Percentiles rank a stretch among this genome's conserved stretches.
Conservation (phyloP, 75 land plant species). For the Cunninghamia lanceolata region DNA sequence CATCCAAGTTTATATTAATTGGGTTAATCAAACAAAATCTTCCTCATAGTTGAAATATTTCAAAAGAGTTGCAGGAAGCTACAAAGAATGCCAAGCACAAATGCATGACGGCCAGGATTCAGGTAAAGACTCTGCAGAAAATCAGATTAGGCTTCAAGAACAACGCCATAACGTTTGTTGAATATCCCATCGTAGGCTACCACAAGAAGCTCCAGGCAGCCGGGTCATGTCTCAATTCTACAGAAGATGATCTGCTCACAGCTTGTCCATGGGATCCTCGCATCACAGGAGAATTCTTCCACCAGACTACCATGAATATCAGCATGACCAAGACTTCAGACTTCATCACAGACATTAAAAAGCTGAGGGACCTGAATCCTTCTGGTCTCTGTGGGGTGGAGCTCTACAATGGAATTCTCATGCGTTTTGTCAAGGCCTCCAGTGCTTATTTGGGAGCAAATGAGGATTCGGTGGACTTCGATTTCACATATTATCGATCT, state of each 20-base stretch:
- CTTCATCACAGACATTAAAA: slow-evolving; percentile 67
- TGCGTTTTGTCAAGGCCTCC: slow-evolving; percentile 63
- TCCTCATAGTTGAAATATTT: not conserved
- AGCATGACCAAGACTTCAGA: slow-evolving; percentile 25
- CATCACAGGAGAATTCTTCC: slow-evolving; percentile 48
- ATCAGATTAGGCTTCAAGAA: slow-evolving; percentile 48
- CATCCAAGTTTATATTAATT: too few species aligned
- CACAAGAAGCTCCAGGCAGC: slow-evolving; percentile 52
- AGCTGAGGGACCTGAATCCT: slow-evolving; percentile 39
- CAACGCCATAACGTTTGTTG: slow-evolving; percentile 34
- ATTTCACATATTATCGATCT: slow-evolving; percentile 63
- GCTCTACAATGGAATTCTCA: slow-evolving; percentile 64
- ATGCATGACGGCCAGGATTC: slow-evolving; percentile 30
- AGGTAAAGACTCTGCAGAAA: slow-evolving; percentile 8
- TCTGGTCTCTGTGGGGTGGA: slow-evolving; percentile 57
- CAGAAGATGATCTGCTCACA: slow-evolving; percentile 18
- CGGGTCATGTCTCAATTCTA: slow-evolving; percentile 36
- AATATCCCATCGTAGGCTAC: slow-evolving; percentile 66
- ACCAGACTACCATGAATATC: slow-evolving; percentile 54
- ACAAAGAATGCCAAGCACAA: slow-evolving; percentile 34
- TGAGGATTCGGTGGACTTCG: slow-evolving; percentile 57
- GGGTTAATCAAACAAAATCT: too few species aligned
- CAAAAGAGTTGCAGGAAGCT: slow-evolving; percentile 50
- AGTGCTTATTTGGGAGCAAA: slow-evolving; percentile 59
- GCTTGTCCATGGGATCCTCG: slow-evolving; percentile 80